A percentile compares a stretch with the other conserved stretches of the same genome.
phyloP scores from a whole-genome alignment of 495 filamentous ascomycete genomes.

The Aspergillus saccharolyticus region DNA sequence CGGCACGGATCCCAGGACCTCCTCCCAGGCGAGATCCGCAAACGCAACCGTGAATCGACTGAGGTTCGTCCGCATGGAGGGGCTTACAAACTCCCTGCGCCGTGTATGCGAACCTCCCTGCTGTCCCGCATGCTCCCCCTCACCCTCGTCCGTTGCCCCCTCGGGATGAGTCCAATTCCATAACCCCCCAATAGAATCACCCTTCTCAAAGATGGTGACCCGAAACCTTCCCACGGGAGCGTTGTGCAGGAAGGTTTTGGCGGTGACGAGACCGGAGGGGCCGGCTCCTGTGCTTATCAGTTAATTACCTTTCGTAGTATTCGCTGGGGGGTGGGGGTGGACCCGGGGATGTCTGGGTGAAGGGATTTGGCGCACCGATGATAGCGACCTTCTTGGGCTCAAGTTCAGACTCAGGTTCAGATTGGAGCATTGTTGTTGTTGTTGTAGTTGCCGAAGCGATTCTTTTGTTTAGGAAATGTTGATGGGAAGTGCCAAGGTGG shows the following conservation, averaged over 20 bases:
- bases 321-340: background rate
- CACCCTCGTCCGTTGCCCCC: too few relatives aligned
- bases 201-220: slow-evolving; percentile 67
- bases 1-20: slow-evolving; percentile 29
- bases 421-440: background rate
- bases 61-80: slow-evolving; percentile 68
- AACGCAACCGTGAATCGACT: slow-evolving; percentile 75
- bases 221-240: slow-evolving; percentile 52
- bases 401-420: background rate
- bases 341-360: too few relatives aligned
- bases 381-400: slow-evolving; percentile 59
- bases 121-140: too few relatives aligned
- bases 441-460: background rate
- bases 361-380: slow-evolving; percentile 46
- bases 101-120: too few relatives aligned
- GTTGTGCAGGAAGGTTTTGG: slow-evolving; percentile 69
- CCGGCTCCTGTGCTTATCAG: slow-evolving; percentile 56
- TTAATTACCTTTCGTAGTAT: background rate
- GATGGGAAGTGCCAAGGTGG: background rate
- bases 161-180: too few relatives aligned
- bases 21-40: slow-evolving; percentile 69
- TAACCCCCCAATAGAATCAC: slow-evolving; percentile 64
- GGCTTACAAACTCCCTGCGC: too few relatives aligned
- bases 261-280: slow-evolving; percentile 74
- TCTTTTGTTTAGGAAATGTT: background rate